Conservation (phyloP, 805 yeast genomes). For the Wickerhamomyces bovis region DNA sequence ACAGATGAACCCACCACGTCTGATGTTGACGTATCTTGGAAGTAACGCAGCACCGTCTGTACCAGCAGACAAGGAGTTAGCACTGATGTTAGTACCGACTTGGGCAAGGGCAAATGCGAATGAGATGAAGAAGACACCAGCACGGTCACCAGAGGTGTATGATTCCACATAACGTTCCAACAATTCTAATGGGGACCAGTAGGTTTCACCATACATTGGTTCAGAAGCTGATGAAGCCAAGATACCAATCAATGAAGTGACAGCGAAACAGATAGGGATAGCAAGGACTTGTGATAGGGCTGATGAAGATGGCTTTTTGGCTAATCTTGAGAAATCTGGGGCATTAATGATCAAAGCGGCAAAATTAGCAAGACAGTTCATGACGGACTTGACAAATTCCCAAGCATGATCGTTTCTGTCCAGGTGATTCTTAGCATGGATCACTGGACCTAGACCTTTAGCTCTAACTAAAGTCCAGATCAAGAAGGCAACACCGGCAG, state of each 20-base stretch:
- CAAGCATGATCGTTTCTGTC: conserved; percentile 64
- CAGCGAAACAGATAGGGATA: conserved; percentile 70
- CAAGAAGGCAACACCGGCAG: conserved; percentile 78
- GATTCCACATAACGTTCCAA: conserved; percentile 55
- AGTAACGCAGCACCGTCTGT: conserved; percentile 64
- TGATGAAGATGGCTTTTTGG: conserved; percentile 48
- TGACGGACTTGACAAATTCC: conserved; percentile 73
- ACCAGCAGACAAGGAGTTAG: conserved; percentile 66
- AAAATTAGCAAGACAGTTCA: conserved; percentile 81
- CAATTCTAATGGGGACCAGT: conserved; percentile 77
- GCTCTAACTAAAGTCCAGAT: conserved; percentile 82
- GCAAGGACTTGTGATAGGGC: conserved; percentile 55
- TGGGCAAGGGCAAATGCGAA: conserved; percentile 70
- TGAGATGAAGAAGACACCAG: conserved; percentile 73
- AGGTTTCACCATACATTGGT: conserved; percentile 56
- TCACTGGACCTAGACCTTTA: conserved; percentile 70
- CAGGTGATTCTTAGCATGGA: conserved; percentile 48
- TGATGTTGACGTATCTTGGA: conserved; percentile 60
- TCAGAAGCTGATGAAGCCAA: conserved; percentile 77
- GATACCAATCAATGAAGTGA: conserved; percentile 82
- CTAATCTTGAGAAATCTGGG: conserved; percentile 85
- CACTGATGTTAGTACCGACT: conserved; percentile 71
- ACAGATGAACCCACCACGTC: conserved; percentile 78
- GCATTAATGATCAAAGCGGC: conserved; percentile 86
- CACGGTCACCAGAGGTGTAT: conserved; percentile 54